Conservation (phyloP, 768 basidiomycete genomes). For the Psilocybe subaeruginosa region DNA sequence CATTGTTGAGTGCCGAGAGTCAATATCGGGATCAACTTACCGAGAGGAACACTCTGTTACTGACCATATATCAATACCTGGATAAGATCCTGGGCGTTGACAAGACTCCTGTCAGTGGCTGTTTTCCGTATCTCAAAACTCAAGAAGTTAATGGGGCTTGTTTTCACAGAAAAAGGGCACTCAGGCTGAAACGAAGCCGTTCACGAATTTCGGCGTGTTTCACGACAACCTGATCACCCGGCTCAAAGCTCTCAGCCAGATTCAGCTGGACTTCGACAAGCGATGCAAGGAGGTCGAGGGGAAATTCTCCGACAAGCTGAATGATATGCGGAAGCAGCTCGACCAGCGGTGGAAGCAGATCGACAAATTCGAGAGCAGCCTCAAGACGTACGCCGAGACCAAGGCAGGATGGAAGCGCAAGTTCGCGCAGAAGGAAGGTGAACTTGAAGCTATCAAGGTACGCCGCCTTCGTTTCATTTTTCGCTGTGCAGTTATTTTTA, state of each 20-base stretch:
- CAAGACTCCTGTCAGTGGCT: constrained; percentile 70
- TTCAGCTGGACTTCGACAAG: constrained; percentile 87
- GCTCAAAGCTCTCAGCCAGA: constrained; percentile 81
- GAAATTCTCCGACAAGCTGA: constrained; percentile 72
- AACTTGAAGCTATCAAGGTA: constrained; percentile 87
- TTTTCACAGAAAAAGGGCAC: constrained; percentile 66
- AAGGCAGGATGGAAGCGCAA: constrained; percentile 85
- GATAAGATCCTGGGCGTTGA: constrained; percentile 92
- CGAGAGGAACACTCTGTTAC: constrained; percentile 87
- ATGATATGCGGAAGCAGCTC: constrained; percentile 82
- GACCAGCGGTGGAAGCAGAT: constrained; percentile 90
- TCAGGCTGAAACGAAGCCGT: constrained; percentile 86
- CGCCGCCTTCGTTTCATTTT: constrained; percentile 1
- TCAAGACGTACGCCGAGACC: constrained; percentile 82
- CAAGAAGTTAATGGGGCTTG: not conserved
- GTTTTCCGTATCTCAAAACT: no score
- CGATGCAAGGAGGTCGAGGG: constrained; percentile 79
- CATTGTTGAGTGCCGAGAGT: constrained; percentile 68
- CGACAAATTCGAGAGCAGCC: constrained; percentile 87
- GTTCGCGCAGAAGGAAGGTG: constrained; percentile 82
- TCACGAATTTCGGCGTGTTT: constrained; percentile 92
- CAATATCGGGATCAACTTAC: constrained; percentile 92
- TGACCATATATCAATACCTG: constrained; percentile 94
- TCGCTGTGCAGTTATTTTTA: not conserved
- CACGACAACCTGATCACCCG: constrained; percentile 92